Evolutionary conservation across 2,329 filamentous ascomycete species (phyloP), one percentile per base, ranked within the genome.

Genomic region (Dryadomyces quercivorus): DNA sequence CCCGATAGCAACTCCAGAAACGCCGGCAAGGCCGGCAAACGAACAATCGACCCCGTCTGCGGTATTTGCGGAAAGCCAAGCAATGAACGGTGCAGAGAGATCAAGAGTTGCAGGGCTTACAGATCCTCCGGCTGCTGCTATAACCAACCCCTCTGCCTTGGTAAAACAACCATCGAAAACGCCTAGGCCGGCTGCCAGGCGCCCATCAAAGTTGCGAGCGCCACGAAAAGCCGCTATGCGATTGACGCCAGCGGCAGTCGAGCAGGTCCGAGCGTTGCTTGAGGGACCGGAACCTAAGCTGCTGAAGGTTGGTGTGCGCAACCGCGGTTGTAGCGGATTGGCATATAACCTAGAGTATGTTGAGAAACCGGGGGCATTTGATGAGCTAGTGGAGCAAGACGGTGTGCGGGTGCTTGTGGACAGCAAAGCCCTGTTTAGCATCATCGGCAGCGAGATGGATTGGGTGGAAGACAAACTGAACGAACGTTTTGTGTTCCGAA

Each of bases 361-460:
- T 51, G 91, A 97, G 63, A 91, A 91, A 75, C 80, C 92, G 0
- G 89, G 84, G 4, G 75, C 80, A 42, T 92, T 97, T 63, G 93
- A 98, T 63, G 93, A 98, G 69, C 77, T 84, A 52, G 89, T 98
- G 1, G 91, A 94, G 66, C 93, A 98, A 67, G 93, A 97, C 64
- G 93, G 92, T 0, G 92, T 98, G 55, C 92, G 88, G 70, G 92
- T 98, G 38, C 69, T 97, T 67, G 93, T 98, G 55, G 93, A 98
- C 69, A 95, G 88, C 76, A 97, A 96, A 74, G 93, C 93, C 45
- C 73, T 98, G 51, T 91, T 98, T 67, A 97, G 92, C 69, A 97
- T 98, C 53, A 96, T 98, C 63, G 93, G 93, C 5, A 95, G 87
- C 65, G 92, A 97, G 72, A 98, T 98, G 93, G 93, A 98, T 66